Percentiles rank a stretch among this genome's conserved stretches.
These are phyloP conservation scores for Lathyrus sativus DNA, from an alignment of 306 rosid genomes.

Conservation along the genomic window DNA sequence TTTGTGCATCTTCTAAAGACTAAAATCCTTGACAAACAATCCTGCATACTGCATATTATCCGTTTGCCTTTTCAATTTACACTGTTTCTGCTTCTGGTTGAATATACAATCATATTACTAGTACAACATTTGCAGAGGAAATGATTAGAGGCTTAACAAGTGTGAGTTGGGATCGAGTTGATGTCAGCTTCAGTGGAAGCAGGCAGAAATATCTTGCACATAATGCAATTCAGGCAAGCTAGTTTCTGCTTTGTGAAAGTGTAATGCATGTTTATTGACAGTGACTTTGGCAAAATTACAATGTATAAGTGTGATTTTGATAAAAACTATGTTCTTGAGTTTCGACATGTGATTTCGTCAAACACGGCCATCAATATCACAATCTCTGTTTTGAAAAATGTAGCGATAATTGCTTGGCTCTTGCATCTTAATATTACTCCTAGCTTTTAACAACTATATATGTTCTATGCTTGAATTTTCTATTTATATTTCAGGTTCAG, in stretches of 20 bases:
- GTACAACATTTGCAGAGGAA: slow-evolving; percentile 53
- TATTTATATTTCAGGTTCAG: slow-evolving; percentile 57
- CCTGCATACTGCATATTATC: not conserved
- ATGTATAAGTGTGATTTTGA: too few relatives aligned
- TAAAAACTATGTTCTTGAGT: too few relatives aligned
- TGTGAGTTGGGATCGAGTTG: slow-evolving; percentile 85
- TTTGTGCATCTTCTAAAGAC: not conserved
- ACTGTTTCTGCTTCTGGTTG: slow-evolving; percentile 32
- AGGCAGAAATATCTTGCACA: slow-evolving; percentile 74
- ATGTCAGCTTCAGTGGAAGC: slow-evolving; percentile 71
- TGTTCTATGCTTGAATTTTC: not conserved
- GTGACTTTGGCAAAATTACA: too few relatives aligned
- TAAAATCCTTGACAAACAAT: too few relatives aligned
- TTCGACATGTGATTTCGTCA: too few relatives aligned
- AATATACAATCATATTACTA: slow-evolving; percentile 4
- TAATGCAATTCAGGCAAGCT: slow-evolving; percentile 77
- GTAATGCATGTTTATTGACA: not conserved
- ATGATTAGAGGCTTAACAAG: slow-evolving; percentile 72
- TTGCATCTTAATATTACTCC: too few relatives aligned
- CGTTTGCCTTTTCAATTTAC: not conserved
- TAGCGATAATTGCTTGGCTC: too few relatives aligned
- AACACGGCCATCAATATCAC: too few relatives aligned
- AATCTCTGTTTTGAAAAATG: too few relatives aligned
- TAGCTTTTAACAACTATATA: too few relatives aligned
- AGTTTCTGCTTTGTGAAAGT: slow-evolving; percentile 29